These are phyloP conservation scores for Pseudonectria foliicola DNA, from an alignment of 2,329 filamentous ascomycete genomes.

Conservation along the genomic window DNA sequence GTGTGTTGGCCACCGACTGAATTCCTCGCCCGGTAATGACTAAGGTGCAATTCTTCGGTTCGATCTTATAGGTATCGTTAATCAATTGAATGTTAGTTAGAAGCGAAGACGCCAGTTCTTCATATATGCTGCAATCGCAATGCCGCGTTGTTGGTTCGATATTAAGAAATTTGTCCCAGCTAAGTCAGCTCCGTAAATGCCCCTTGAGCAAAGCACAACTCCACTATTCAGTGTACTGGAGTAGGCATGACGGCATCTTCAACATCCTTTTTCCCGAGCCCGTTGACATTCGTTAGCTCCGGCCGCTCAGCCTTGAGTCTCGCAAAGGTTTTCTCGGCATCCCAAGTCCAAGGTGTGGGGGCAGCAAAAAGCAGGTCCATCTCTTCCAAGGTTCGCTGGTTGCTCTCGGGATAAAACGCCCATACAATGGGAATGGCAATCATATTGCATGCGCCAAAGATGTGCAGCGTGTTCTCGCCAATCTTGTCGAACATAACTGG, in stretches of 20 bases:
- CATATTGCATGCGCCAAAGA: conserved; percentile 63
- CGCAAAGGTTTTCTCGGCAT: conserved; percentile 58
- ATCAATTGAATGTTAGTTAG: no score
- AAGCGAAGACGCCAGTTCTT: no score
- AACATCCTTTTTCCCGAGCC: not conserved
- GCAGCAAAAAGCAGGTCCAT: conserved; percentile 68
- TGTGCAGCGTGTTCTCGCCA: conserved; percentile 64
- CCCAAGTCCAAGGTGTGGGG: conserved; percentile 62
- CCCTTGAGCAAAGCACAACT: no score
- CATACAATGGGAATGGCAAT: conserved; percentile 63
- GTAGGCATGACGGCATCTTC: not conserved
- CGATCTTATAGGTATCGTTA: no score
- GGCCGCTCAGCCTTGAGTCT: conserved; percentile 56
- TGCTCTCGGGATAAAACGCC: conserved; percentile 68
- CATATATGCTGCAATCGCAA: no score
- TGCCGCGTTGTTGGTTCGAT: no score
- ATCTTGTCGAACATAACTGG: conserved; percentile 58
- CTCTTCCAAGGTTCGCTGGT: conserved; percentile 66
- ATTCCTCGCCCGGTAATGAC: no score
- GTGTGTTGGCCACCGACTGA: no score
- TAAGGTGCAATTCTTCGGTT: no score
- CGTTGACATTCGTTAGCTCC: conserved; percentile 22
- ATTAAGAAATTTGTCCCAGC: no score
- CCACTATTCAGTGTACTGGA: no score
- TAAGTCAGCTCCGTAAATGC: no score